A percentile compares a stretch with the other conserved stretches of the same genome.
Evolutionary conservation across 169 alveolate species (phyloP).

Genomic region (Plasmodium coatneyi): DNA sequence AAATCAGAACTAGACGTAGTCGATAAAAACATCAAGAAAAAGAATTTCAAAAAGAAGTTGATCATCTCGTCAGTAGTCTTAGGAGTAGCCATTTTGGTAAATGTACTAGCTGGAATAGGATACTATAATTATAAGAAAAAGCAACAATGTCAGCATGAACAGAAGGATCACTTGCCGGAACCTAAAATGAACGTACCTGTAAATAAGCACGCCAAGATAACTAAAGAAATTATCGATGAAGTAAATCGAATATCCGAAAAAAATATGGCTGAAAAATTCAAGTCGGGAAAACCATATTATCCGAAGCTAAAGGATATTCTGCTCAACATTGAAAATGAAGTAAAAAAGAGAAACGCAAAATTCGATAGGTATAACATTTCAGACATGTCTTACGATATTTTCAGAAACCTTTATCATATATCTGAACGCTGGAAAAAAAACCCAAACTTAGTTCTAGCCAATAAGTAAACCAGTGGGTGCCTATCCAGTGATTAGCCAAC

Average conservation of each 20-base stretch:
- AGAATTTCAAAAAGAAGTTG: constrained; percentile 18
- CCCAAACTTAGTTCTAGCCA: constrained; percentile 1
- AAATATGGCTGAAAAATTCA: constrained; percentile 8
- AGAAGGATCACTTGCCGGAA: not conserved
- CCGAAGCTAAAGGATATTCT: constrained; percentile 14
- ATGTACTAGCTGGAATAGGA: constrained; percentile 13
- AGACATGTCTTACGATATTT: constrained; percentile 24
- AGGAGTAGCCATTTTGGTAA: constrained; percentile 21
- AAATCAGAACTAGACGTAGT: not conserved
- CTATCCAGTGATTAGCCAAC: not conserved
- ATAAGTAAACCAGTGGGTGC: not conserved
- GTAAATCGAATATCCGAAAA: not conserved
- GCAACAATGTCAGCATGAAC: not conserved
- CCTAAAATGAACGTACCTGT: not conserved
- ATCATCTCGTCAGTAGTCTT: constrained; percentile 1
- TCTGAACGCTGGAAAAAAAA: constrained; percentile 26
- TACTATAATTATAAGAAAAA: constrained; percentile 19
- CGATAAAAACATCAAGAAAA: constrained; percentile 21
- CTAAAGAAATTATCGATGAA: not conserved
- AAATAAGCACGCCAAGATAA: not conserved
- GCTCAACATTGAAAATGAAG: constrained; percentile 24
- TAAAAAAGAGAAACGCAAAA: not conserved
- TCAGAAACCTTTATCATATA: constrained; percentile 19
- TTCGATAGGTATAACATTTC: constrained; percentile 15
- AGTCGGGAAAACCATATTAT: not conserved